Evolutionary conservation across 768 basidiomycete species (phyloP), one percentile per base, ranked within the genome.

Genomic region (Boletus sp.): DNA sequence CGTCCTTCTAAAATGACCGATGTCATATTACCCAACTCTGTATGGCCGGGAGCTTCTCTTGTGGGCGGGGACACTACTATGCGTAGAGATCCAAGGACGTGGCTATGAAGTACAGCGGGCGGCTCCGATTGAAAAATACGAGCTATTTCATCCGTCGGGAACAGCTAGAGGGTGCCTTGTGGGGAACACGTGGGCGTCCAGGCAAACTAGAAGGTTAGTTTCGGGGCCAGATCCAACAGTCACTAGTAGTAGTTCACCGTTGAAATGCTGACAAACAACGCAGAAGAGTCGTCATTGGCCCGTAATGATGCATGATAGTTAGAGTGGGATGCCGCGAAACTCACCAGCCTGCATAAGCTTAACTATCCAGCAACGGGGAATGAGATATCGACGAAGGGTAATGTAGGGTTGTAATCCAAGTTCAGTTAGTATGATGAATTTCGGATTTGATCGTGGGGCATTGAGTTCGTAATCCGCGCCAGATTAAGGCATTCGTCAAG

Each of bases 381-480:
- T 15, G 10, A 5, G 20, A 45, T n/a, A 42, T 50, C 48, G 48
- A 50, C 48, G 51, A 33, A 45, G 11, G 9, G 18, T 30, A 15
- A 4, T 35, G 33, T 35, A 17, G 7, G 7, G 17, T 30, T 47
- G 29, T 32, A 17, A 47, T 35, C n/a, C 20, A 15, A 53, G 46
- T 32, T 47, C 46, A 32, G 14, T 53, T 47, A 14, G 15, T 29
- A 55, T 33, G 11, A 14, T 41, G 18, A 41, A 33, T 28, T 47
- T 39, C 33, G 15, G 14, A 4, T 33, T 28, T 33, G 36, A 51
- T 55, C 35, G 50, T 46, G 55, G 52, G 62, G 61, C 1, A 20
- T 17, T 33, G 20, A 41, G 52, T 59, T 52, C 61, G 61, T 62
- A 63, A 63, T 47, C 28, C 41, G 30, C 20, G 28, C 28, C 20